phyloP scores from a whole-genome alignment of 352 stramenopile genomes.

The Phytophthora cactorum region DNA sequence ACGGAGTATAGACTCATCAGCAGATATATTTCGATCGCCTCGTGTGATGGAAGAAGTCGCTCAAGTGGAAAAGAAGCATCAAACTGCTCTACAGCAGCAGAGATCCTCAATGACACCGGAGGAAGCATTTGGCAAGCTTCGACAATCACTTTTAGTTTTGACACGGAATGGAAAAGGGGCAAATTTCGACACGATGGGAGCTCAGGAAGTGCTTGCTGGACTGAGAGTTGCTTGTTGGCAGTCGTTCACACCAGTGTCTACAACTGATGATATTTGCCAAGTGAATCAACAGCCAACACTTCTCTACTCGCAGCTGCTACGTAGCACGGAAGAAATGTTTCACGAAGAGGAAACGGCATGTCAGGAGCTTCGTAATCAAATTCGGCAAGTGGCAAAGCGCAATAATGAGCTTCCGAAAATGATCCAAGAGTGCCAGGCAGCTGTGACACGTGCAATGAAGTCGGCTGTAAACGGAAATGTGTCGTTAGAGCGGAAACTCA shows the following conservation, averaged over 20 bases:
- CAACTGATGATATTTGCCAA: not conserved
- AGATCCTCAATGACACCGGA: slow-evolving; percentile 31
- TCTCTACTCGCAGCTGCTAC: slow-evolving; percentile 43
- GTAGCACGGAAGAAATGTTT: slow-evolving; percentile 39
- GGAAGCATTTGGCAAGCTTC: slow-evolving; percentile 39
- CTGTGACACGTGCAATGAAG: slow-evolving; percentile 25
- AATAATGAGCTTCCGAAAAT: slow-evolving; percentile 42
- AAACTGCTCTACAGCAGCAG: not conserved
- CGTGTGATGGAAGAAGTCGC: slow-evolving; percentile 40
- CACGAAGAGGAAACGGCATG: slow-evolving; percentile 24
- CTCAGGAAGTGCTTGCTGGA: slow-evolving; percentile 28
- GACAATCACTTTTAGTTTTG: slow-evolving; percentile 10
- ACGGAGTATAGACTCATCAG: not conserved
- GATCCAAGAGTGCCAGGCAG: slow-evolving; percentile 38
- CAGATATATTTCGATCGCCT: slow-evolving; percentile 40
- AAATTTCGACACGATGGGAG: not conserved
- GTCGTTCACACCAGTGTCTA: not conserved
- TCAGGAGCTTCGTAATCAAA: slow-evolving; percentile 20
- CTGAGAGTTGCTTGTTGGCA: slow-evolving; percentile 53
- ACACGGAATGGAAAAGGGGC: not conserved
- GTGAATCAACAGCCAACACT: slow-evolving; percentile 16
- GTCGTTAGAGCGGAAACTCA: not conserved
- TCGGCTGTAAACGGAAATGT: slow-evolving; percentile 10
- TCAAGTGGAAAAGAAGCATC: slow-evolving; percentile 35
- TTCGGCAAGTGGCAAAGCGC: slow-evolving; percentile 28